Base-by-base conservation (phyloP, 2,329 filamentous ascomycete species). In the Whalleya microplaca region DNA sequence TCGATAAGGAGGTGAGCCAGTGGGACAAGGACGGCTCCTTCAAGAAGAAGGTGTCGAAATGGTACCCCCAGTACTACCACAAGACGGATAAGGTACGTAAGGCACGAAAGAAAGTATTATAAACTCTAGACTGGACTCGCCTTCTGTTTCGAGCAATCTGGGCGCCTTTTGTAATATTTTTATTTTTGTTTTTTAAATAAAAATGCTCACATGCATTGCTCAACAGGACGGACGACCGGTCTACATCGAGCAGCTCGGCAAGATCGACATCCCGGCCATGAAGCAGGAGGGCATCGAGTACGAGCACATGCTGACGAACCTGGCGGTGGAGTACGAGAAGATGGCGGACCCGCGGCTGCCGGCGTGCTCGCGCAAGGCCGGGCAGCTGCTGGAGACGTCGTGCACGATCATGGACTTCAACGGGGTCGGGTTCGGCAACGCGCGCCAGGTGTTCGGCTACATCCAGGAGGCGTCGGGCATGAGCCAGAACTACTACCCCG, bases 51-150 rank as follows among this genome's bases (percentile, higher is more conserved):
- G 84, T 99, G 56, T 91, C 91, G 76, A 81, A 94, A 77, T 96
- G 90, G 82, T 99, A 99, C 79, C 92, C 92, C 46, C 95, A 99
- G 79, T 99, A 95, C 82, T 99, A 99, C 81, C 95, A 99, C 85
- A 97, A 97, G 81, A 94, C 87, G 12, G 91, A 95, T 78, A 92
- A 92, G 78, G 86, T 88, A 74, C 32, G 54, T 46, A 41, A 45
- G 23, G 3, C n/a, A n/a, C n/a, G n/a, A 37, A 41, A 9, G 37
- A 1, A n/a, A 29, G 10, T 37, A 48, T 37, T 37, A 37, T 37
- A 37, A 12, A 12, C 32, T 37, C 7, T 37, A 37, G 32, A 12
- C 32, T 37, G 14, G 9, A 49, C 37, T 69, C 51, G 40, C n/a
- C 46, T 23, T 46, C 41, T 16, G 29, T n/a, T 18, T 48, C 21